A percentile compares a stretch with the other conserved stretches of the same genome.
These are phyloP conservation scores for Coelastrella sp. DNA, from an alignment of 139 green algal genomes.

Conservation along the genomic window DNA sequence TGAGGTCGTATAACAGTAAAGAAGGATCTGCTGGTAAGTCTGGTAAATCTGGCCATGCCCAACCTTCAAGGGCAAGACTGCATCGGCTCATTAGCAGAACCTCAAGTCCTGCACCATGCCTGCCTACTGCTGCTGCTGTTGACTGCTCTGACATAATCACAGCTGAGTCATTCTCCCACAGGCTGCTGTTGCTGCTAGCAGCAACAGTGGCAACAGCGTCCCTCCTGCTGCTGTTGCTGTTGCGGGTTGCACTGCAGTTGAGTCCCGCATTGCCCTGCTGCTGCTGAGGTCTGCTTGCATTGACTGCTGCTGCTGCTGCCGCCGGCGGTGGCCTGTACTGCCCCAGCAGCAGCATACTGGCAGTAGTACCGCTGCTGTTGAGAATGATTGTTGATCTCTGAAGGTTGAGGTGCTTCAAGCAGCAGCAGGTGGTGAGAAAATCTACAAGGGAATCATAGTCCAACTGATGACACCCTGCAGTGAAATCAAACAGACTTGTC, in stretches of 20 bases:
- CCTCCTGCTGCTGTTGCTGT: constrained; percentile 1
- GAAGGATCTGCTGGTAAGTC: not conserved
- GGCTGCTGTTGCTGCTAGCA: not conserved
- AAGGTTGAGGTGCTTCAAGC: not conserved
- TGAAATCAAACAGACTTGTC: not conserved
- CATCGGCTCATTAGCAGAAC: constrained; percentile 30
- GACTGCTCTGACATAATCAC: not conserved
- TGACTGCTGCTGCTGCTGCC: not conserved
- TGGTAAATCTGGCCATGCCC: not conserved
- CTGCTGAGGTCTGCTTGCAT: not conserved
- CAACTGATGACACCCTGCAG: constrained; percentile 36
- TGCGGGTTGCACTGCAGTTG: not conserved
- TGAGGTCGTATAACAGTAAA: not conserved
- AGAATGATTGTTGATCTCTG: constrained; percentile 1
- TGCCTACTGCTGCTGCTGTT: constrained; percentile 3
- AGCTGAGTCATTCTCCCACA: not conserved
- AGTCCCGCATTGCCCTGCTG: not conserved
- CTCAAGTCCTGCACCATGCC: not conserved
- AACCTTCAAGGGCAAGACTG: not conserved
- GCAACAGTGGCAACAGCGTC: not conserved
- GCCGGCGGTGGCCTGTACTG: not conserved
- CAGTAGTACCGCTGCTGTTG: not conserved
- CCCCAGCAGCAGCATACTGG: not conserved
- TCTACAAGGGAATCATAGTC: constrained; percentile 7
- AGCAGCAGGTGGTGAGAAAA: not conserved